Percentiles rank a stretch among this genome's conserved stretches.
phyloP scores from a whole-genome alignment of 495 filamentous ascomycete species.

The Achaetomiella virescens region DNA sequence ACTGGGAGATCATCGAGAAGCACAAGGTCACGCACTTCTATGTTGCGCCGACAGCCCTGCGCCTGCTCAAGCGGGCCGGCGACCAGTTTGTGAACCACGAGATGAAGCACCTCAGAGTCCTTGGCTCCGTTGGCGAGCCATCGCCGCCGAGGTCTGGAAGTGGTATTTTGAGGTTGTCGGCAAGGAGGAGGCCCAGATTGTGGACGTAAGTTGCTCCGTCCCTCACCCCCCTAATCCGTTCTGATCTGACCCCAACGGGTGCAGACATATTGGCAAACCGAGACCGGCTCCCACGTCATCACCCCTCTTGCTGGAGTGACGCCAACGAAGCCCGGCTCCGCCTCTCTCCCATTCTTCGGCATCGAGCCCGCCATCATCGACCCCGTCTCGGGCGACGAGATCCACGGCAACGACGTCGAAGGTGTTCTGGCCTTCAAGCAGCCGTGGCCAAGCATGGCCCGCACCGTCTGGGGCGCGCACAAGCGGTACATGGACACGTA shows the following conservation, averaged over 20 bases:
- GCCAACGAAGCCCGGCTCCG: slow-evolving; percentile 71
- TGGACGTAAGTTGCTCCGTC: slow-evolving; percentile 66
- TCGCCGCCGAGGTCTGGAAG: slow-evolving; percentile 98
- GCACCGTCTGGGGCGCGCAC: slow-evolving; percentile 96
- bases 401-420: slow-evolving; percentile 94
- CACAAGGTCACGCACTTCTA: slow-evolving; percentile 97
- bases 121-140: slow-evolving; percentile 97
- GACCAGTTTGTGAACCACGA: slow-evolving; percentile 81
- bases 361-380: slow-evolving; percentile 98
- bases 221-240: background rate
- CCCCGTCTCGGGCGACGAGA: slow-evolving; percentile 88
- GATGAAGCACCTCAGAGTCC: slow-evolving; percentile 82
- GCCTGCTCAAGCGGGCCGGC: slow-evolving; percentile 89
- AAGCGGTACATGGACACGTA: slow-evolving; percentile 99
- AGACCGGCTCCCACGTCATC: slow-evolving; percentile 93
- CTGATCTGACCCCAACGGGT: slow-evolving; percentile 2
- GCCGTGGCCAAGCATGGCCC: slow-evolving; percentile 97
- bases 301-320: slow-evolving; percentile 70
- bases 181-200: slow-evolving; percentile 86
- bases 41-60: slow-evolving; percentile 90
- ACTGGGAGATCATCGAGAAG: slow-evolving; percentile 97
- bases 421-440: slow-evolving; percentile 98
- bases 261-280: slow-evolving; percentile 99
- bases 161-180: slow-evolving; percentile 98
- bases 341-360: slow-evolving; percentile 88